These are phyloP conservation scores for Aspergillus fischeri DNA, from an alignment of 2,329 filamentous ascomycete species.

Conservation along the genomic window DNA sequence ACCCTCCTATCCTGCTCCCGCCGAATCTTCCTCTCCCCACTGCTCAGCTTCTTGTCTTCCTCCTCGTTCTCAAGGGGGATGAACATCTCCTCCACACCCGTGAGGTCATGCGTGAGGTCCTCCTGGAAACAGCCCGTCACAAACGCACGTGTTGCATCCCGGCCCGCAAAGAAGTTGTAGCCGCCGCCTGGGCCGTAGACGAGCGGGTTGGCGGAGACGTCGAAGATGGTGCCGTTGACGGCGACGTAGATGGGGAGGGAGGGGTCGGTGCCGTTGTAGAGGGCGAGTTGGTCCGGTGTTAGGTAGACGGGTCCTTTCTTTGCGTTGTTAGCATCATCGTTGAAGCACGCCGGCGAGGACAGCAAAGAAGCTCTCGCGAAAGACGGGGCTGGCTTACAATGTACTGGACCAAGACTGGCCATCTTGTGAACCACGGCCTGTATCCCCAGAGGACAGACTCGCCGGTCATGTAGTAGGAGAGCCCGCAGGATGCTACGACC, in stretches of 20 bases:
- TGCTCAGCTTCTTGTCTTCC: slow-evolving; percentile 28
- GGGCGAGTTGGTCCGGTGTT: slow-evolving; percentile 68
- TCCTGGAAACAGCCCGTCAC: slow-evolving; percentile 89
- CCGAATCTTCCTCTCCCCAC: slow-evolving; percentile 46
- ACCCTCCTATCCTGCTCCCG: slow-evolving; percentile 61
- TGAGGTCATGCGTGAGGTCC: slow-evolving; percentile 77
- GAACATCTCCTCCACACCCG: slow-evolving; percentile 84
- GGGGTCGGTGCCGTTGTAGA: slow-evolving; percentile 74
- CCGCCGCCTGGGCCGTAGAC: slow-evolving; percentile 76
- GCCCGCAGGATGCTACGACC: slow-evolving; percentile 59
- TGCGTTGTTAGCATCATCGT: background rate
- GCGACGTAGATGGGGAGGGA: slow-evolving; percentile 81
- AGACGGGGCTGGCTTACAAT: slow-evolving; percentile 46
- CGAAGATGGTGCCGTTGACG: slow-evolving; percentile 66
- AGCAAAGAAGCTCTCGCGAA: background rate
- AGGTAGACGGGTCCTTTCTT: slow-evolving; percentile 60
- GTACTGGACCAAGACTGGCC: slow-evolving; percentile 56
- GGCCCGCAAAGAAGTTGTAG: slow-evolving; percentile 82
- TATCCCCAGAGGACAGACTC: slow-evolving; percentile 67
- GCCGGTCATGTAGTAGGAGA: slow-evolving; percentile 75
- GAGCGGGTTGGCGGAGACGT: slow-evolving; percentile 53
- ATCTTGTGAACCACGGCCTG: slow-evolving; percentile 59
- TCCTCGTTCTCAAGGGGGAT: slow-evolving; percentile 61
- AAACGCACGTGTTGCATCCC: slow-evolving; percentile 81
- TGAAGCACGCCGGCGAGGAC: no score